Conservation (phyloP, 2,329 filamentous ascomycete species). For the Aspergillus tanneri region DNA sequence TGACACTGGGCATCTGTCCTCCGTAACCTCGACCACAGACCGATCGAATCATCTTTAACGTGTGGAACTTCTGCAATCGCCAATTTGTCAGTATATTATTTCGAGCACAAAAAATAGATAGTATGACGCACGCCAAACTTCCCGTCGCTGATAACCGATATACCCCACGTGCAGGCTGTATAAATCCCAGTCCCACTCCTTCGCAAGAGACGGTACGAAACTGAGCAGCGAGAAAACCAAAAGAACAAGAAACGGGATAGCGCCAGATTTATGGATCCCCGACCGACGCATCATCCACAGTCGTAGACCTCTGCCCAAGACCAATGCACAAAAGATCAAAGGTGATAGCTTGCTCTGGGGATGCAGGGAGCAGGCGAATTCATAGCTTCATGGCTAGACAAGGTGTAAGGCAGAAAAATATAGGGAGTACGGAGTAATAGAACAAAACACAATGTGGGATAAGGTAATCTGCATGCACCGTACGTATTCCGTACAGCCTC, state of each 20-base stretch:
- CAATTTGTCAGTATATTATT: neutral
- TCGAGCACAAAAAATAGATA: neutral
- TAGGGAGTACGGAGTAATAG: neutral
- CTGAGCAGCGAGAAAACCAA: conserved; percentile 36
- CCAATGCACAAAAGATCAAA: conserved; percentile 6
- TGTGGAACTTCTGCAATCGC: conserved; percentile 26
- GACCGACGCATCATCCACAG: conserved; percentile 36
- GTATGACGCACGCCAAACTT: conserved; percentile 28
- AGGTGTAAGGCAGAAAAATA: neutral
- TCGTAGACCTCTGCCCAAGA: conserved; percentile 13
- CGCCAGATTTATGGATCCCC: conserved; percentile 35
- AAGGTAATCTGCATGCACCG: neutral
- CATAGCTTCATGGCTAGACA: conserved; percentile 19
- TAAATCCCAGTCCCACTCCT: conserved; percentile 27
- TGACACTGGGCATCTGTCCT: conserved; percentile 18
- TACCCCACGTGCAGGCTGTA: conserved; percentile 31
- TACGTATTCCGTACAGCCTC: neutral
- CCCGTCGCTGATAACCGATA: conserved; percentile 23
- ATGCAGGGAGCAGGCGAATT: conserved; percentile 3
- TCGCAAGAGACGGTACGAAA: conserved; percentile 34
- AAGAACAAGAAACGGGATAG: conserved; percentile 35
- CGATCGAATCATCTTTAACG: conserved; percentile 24
- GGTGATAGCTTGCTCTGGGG: conserved; percentile 10
- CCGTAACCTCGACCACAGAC: conserved; percentile 17
- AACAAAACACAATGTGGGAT: neutral